A percentile compares a stretch with the other conserved stretches of the same genome.
These are phyloP conservation scores for Cucurbitaria berberidis DNA, from an alignment of 2,329 filamentous ascomycete species.

Conservation along the genomic window DNA sequence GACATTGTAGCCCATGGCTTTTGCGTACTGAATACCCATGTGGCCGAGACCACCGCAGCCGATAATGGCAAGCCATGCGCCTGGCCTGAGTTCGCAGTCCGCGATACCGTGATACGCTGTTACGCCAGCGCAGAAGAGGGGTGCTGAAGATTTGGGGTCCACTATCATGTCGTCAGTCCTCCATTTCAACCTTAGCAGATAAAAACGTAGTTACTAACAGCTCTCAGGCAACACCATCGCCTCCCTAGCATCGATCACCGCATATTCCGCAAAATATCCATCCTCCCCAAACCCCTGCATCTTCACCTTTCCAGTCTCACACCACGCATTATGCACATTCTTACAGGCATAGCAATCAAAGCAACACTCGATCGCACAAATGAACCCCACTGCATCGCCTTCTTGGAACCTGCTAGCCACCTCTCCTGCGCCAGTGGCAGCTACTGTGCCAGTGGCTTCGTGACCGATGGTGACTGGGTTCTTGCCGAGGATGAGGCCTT, in stretches of 20 bases:
- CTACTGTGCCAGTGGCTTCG: slow-evolving; percentile 40
- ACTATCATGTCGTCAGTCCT: slow-evolving; percentile 19
- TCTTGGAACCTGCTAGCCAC: slow-evolving; percentile 36
- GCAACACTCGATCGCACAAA: slow-evolving; percentile 43
- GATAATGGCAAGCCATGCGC: slow-evolving; percentile 39
- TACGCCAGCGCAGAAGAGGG: slow-evolving; percentile 42
- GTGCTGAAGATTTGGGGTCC: slow-evolving; percentile 33
- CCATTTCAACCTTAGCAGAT: neutral
- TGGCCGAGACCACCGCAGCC: slow-evolving; percentile 44
- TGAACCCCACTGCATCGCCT: slow-evolving; percentile 42
- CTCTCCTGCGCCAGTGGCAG: slow-evolving; percentile 29
- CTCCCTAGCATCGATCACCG: slow-evolving; percentile 36
- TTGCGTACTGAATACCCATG: slow-evolving; percentile 41
- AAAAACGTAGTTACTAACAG: slow-evolving; percentile 17
- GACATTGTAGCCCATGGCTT: slow-evolving; percentile 43
- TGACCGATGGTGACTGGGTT: slow-evolving; percentile 45
- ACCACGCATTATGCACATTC: slow-evolving; percentile 38
- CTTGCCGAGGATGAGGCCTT: slow-evolving; percentile 38
- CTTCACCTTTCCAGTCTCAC: slow-evolving; percentile 36
- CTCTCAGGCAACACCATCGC: slow-evolving; percentile 37
- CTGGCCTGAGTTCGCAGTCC: slow-evolving; percentile 34
- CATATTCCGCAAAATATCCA: slow-evolving; percentile 43
- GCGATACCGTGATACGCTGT: slow-evolving; percentile 40
- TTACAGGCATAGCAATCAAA: slow-evolving; percentile 40
- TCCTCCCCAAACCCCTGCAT: slow-evolving; percentile 39